These are phyloP conservation scores for Iberis pinnata DNA, from an alignment of 345 rosid genomes.

Conservation along the genomic window DNA sequence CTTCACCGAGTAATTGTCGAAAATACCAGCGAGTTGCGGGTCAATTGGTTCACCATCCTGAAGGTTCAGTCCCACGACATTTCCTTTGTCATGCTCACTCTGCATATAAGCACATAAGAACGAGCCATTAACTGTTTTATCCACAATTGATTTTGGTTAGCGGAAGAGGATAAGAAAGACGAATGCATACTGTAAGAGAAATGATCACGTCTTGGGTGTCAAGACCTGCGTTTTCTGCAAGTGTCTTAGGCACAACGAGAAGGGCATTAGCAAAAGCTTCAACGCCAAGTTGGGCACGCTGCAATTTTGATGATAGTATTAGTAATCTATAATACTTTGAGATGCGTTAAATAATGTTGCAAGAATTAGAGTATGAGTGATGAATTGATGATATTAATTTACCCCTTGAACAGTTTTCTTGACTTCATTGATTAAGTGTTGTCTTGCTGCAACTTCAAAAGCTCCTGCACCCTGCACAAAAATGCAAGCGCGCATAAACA, in stretches of 20 bases:
- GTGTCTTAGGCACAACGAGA: conserved; percentile 92
- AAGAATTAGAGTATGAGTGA: not conserved
- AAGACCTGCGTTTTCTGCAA: conserved; percentile 94
- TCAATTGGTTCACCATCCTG: conserved; percentile 85
- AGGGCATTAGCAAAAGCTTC: conserved; percentile 99
- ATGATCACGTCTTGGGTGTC: conserved; percentile 96
- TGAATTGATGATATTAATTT: conserved; percentile 14
- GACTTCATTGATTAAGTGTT: conserved; percentile 70
- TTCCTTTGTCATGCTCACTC: conserved; percentile 95
- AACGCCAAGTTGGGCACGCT: conserved; percentile 98
- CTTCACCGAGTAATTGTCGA: conserved; percentile 92
- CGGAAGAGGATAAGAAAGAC: not conserved
- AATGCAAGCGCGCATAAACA: conserved; percentile 16
- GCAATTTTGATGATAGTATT: conserved; percentile 23
- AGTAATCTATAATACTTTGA: not conserved
- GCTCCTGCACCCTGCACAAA: conserved; percentile 91
- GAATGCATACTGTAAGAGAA: conserved; percentile 55
- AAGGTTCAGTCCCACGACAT: conserved; percentile 71
- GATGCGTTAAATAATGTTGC: not conserved
- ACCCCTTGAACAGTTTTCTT: conserved; percentile 98
- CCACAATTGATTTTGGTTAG: not conserved
- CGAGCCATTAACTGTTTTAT: not conserved
- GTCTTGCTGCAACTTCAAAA: conserved; percentile 96
- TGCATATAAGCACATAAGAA: conserved; percentile 23
- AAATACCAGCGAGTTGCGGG: conserved; percentile 88